These are phyloP conservation scores for Suillus alpinus DNA, from an alignment of 768 basidiomycete species.

Conservation along the genomic window DNA sequence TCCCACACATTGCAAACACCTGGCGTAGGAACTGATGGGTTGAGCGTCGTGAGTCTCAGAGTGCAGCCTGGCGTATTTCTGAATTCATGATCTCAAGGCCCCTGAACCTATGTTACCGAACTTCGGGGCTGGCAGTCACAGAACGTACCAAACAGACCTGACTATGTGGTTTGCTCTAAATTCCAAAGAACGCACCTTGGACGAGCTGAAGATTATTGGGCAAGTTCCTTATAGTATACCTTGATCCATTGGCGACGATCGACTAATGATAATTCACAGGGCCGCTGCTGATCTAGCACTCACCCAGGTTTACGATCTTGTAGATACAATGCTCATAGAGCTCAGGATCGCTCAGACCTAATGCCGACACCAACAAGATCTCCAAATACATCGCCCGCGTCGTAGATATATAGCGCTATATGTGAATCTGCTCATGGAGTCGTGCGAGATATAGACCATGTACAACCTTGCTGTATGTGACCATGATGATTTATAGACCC, in stretches of 20 bases:
- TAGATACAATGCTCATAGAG: conserved; percentile 23
- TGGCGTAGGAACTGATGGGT: not conserved
- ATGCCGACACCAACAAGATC: not conserved
- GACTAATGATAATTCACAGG: conserved; percentile 7
- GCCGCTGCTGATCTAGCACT: conserved; percentile 17
- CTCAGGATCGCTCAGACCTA: conserved; percentile 14
- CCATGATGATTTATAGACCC: not conserved
- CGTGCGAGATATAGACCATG: not conserved
- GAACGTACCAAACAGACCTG: conserved; percentile 43
- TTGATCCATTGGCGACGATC: not conserved
- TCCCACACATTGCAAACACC: conserved; percentile 10
- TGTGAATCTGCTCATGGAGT: not conserved
- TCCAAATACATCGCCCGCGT: not conserved
- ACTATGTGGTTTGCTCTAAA: conserved; percentile 45
- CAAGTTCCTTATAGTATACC: not conserved
- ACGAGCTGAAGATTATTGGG: conserved; percentile 25
- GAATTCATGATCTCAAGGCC: conserved; percentile 24
- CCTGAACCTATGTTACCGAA: conserved; percentile 48
- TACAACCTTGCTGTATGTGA: not conserved
- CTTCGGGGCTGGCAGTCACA: conserved; percentile 40
- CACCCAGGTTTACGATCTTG: conserved; percentile 27
- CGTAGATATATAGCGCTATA: not conserved
- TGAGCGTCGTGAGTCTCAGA: not conserved
- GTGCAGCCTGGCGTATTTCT: not conserved
- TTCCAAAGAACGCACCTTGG: conserved; percentile 40